Evolutionary conservation across 305 asterid genomes (phyloP).

Genomic region (Ilex paraguariensis): DNA sequence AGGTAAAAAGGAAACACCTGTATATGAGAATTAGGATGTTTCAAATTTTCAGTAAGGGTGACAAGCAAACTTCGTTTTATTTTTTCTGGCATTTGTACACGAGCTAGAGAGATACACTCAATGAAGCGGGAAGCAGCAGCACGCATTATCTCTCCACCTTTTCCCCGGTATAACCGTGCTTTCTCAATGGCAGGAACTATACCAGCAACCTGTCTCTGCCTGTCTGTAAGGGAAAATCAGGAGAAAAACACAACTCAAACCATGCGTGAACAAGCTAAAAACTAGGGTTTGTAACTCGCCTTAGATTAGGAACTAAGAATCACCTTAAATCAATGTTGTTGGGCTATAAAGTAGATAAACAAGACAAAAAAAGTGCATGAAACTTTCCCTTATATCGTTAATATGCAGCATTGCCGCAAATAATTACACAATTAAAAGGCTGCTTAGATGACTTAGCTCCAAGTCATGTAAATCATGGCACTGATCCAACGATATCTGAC

Average conservation of each 20-base stretch:
- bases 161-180: conserved; percentile 96
- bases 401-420: not conserved
- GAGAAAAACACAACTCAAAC: not conserved
- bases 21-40: conserved; percentile 84
- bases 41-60: conserved; percentile 84
- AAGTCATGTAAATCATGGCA: not conserved
- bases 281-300: not conserved
- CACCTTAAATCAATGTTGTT: not conserved
- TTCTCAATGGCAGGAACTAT: conserved; percentile 95
- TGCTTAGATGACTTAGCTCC: not conserved
- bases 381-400: not conserved
- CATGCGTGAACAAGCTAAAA: not conserved
- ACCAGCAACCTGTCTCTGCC: conserved; percentile 66
- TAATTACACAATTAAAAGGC: not conserved
- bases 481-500: not conserved
- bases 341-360: not conserved
- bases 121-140: conserved; percentile 92
- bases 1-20: conserved; percentile 51
- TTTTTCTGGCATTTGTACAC: conserved; percentile 57
- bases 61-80: conserved; percentile 69
- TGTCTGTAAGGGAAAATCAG: conserved; percentile 35
- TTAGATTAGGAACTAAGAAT: not conserved
- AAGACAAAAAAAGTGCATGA: not conserved
- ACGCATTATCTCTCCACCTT: conserved; percentile 99
- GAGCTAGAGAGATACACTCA: conserved; percentile 72